Evolutionary conservation across 768 basidiomycete genomes (phyloP).

Genomic region (Pisolithus marmoratus): DNA sequence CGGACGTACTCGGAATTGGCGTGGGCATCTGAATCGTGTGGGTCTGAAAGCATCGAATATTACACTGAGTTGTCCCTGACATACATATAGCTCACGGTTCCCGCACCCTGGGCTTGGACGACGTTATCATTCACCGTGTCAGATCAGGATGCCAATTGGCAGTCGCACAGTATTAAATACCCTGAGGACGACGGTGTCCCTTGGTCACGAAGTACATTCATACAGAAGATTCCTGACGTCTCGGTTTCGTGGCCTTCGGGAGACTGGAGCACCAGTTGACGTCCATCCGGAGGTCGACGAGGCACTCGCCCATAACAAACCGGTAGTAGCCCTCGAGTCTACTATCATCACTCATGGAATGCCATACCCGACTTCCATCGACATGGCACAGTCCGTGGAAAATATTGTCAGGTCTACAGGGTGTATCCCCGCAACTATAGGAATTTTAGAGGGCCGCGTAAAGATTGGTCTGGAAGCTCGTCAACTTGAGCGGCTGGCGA

Average conservation of each 20-base stretch:
- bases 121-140: not conserved
- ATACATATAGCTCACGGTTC: not conserved
- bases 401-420: slow-evolving; percentile 65
- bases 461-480: slow-evolving; percentile 71
- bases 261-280: slow-evolving; percentile 43
- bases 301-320: slow-evolving; percentile 56
- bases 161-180: not conserved
- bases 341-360: slow-evolving; percentile 92
- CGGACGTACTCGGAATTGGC: slow-evolving; percentile 19
- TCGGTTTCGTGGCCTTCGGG: not conserved
- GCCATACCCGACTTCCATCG: slow-evolving; percentile 72
- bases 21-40: slow-evolving; percentile 12
- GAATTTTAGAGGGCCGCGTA: slow-evolving; percentile 72
- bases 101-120: not conserved
- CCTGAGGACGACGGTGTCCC: slow-evolving; percentile 2
- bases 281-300: slow-evolving; percentile 80
- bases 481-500: slow-evolving; percentile 68
- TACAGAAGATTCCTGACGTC: slow-evolving; percentile 5
- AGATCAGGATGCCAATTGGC: not conserved
- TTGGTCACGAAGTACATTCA: not conserved
- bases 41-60: not conserved
- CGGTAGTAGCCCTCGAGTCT: slow-evolving; percentile 89
- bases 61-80: not conserved
- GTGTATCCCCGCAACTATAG: slow-evolving; percentile 89
- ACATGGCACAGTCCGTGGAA: slow-evolving; percentile 69